Evolutionary conservation across 2,329 filamentous ascomycete genomes (phyloP), one percentile per base, ranked within the genome.

Genomic region (Pyrenochaeta sp.): DNA sequence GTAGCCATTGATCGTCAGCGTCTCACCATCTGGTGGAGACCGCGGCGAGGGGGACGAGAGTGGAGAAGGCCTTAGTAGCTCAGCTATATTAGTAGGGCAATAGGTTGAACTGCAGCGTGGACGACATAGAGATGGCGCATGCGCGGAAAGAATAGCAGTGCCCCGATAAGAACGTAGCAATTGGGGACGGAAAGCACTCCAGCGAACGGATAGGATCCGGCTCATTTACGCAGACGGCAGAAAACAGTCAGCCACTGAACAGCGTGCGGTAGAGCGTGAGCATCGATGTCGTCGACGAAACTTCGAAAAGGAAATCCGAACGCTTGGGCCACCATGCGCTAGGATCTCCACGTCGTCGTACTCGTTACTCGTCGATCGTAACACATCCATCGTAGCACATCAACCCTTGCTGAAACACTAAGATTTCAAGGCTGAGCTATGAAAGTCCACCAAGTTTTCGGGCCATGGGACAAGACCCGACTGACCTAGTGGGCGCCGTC

Each of bases 1-100:
- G 80, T 90, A 94, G 60, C 93, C 94, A 74, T 90, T 85, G 67
- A 97, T 82, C 24, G 69, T 74, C 51, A 78, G 56, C 19, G 66
- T 62, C 50, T 66, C 62, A 62, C 66, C 70, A 32, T 69, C 66
- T 36, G 64, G 57, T 30, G 58, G 52, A 56, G 84, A 83, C 47
- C 90, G 82, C 67, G 83, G 76, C 40, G 81, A 78, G 24, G 62
- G 59, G 36, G 59, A 60, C 45, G 73, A 54, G 72, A 34, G 79
- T 74, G 19, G 75, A 65, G 85, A 83, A 78, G 79, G 77, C 81
- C 84, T 81, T 50, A 90, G 82, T 10, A 91, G 77, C 58, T 83
- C 77, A 56, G 77, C 66, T 44, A 76, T 74, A 51, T 59, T 74
- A 70, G 79, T 59, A 52, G 68, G 69, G 47, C 66, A 52, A 55